A percentile compares a stretch with the other conserved stretches of the same genome.
Evolutionary conservation across 2,329 filamentous ascomycete genomes (phyloP).

Genomic region (Paramyrothecium roridum): DNA sequence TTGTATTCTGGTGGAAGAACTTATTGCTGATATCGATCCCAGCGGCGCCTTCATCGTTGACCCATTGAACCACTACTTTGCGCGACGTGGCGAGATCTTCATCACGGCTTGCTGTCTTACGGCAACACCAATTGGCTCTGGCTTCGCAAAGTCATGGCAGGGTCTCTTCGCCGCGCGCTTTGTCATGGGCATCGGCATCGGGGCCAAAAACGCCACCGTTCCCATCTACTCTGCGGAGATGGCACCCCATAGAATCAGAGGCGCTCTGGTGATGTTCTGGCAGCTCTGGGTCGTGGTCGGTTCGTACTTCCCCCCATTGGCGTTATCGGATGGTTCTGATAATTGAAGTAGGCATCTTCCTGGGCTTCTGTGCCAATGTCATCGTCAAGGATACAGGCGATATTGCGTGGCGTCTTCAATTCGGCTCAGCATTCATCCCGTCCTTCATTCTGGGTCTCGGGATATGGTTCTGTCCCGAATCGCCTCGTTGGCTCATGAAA

Average conservation of each 20-base stretch:
- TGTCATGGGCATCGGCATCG: conserved; percentile 65
- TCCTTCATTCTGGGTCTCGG: conserved; percentile 47
- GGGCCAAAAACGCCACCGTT: conserved; percentile 59
- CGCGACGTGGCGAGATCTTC: conserved; percentile 65
- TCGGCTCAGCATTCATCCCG: conserved; percentile 53
- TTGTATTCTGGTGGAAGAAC: too few species aligned
- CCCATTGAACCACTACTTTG: conserved; percentile 60
- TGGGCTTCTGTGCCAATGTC: conserved; percentile 50
- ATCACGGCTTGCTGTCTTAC: conserved; percentile 48
- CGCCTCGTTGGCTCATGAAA: conserved; percentile 56
- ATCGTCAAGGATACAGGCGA: conserved; percentile 46
- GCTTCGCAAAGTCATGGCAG: conserved; percentile 62
- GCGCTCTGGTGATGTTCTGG: conserved; percentile 80
- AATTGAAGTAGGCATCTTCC: conserved; percentile 26
- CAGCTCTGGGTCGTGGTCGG: conserved; percentile 30
- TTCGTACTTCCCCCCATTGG: conserved; percentile 4
- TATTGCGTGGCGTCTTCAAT: conserved; percentile 56
- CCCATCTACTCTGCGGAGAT: conserved; percentile 74
- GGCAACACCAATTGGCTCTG: conserved; percentile 53
- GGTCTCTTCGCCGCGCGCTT: conserved; percentile 64
- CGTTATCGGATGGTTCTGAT: conserved; percentile 10
- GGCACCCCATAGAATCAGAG: conserved; percentile 62
- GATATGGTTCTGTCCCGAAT: conserved; percentile 62
- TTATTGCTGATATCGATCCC: not conserved
- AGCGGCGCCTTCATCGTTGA: conserved; percentile 31